phyloP scores from a whole-genome alignment of 83 land plant genomes.

The Picea abies region DNA sequence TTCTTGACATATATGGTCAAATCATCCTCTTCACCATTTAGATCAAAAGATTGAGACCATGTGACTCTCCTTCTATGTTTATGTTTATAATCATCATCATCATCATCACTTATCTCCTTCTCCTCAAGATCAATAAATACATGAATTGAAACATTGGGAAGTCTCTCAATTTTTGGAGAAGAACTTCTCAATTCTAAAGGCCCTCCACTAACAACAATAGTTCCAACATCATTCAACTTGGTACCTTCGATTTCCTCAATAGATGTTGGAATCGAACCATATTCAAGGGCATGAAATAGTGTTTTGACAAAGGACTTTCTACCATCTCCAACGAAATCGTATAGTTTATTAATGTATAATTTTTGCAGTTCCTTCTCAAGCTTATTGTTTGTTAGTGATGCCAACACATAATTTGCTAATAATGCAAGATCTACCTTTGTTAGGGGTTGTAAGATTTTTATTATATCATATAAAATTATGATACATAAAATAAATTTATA shows the following conservation, averaged over 20 bases:
- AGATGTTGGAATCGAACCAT: constrained; percentile 38
- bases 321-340: background rate
- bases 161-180: constrained; percentile 18
- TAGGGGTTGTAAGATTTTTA: too few relatives aligned
- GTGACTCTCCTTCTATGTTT: constrained; percentile 87
- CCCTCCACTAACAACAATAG: constrained; percentile 13
- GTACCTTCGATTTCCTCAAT: constrained; percentile 21
- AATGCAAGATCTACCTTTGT: too few relatives aligned
- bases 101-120: constrained; percentile 74
- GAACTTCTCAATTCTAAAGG: constrained; percentile 5
- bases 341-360: too few relatives aligned
- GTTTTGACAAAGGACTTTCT: constrained; percentile 47
- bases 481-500: too few relatives aligned
- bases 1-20: constrained; percentile 39
- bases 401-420: too few relatives aligned
- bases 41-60: constrained; percentile 58
- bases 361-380: too few relatives aligned
- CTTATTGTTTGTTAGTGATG: too few relatives aligned
- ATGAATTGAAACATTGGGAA: background rate
- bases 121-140: constrained; percentile 56
- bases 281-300: constrained; percentile 52
- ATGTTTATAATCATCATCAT: constrained; percentile 86
- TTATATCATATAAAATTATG: too few relatives aligned
- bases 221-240: constrained; percentile 16
- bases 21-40: constrained; percentile 36